These are phyloP conservation scores for Phytophthora europaea DNA, from an alignment of 352 stramenopile genomes.

Conservation along the genomic window DNA sequence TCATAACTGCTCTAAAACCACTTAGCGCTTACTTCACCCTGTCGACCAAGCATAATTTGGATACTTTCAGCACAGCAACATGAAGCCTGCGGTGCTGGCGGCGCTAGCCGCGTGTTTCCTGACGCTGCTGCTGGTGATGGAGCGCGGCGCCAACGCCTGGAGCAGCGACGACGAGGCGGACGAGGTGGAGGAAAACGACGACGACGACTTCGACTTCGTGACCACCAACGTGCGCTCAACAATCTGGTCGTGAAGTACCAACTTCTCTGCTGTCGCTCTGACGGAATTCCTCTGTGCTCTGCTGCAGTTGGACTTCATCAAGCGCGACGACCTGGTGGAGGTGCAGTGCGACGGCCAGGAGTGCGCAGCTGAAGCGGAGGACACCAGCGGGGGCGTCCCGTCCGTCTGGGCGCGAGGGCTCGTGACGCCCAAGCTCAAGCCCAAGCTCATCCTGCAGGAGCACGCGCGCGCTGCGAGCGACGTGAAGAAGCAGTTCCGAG, in stretches of 20 bases:
- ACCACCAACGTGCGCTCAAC: conserved; percentile 34
- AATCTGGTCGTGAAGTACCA: background rate
- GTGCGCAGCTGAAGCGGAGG: conserved; percentile 29
- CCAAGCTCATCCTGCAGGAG: conserved; percentile 58
- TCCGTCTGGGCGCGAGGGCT: conserved; percentile 62
- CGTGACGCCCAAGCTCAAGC: conserved; percentile 59
- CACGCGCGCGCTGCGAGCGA: conserved; percentile 36
- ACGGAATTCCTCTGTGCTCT: background rate
- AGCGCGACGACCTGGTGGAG: conserved; percentile 38
- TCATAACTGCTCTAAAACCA: background rate
- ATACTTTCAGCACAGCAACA: conserved; percentile 25
- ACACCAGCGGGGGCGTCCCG: conserved; percentile 13
- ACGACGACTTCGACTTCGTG: conserved; percentile 47
- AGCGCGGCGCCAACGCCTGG: conserved; percentile 24
- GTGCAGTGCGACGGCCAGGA: conserved; percentile 49
- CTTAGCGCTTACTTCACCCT: background rate
- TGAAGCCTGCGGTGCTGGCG: conserved; percentile 30
- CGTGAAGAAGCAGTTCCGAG: conserved; percentile 50
- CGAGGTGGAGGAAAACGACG: conserved; percentile 42
- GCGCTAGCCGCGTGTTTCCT: conserved; percentile 28
- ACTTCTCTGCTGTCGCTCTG: background rate
- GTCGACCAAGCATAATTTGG: conserved; percentile 14
- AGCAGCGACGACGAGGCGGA: conserved; percentile 32
- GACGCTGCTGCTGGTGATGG: conserved; percentile 20
- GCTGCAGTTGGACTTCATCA: conserved; percentile 40